phyloP scores from a whole-genome alignment of 129 eudicot species.

The Artemisia tridentata region DNA sequence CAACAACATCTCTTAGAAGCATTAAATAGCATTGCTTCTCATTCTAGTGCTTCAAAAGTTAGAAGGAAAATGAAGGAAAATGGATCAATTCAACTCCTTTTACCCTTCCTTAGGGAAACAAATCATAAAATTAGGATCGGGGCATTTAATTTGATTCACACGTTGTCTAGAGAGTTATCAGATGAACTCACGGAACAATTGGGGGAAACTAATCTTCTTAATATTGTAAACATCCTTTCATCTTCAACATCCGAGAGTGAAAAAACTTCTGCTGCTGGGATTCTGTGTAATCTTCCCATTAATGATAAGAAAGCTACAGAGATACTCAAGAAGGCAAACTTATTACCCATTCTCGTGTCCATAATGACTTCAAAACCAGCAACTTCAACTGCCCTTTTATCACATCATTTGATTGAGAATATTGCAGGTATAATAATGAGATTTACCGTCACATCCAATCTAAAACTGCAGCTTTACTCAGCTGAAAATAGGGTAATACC shows the following conservation, averaged over 20 bases:
- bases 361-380: slow-evolving; percentile 38
- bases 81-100: slow-evolving; percentile 69
- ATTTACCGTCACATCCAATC: slow-evolving; percentile 64
- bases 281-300: slow-evolving; percentile 66
- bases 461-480: slow-evolving; percentile 56
- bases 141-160: slow-evolving; percentile 59
- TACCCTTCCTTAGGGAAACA: slow-evolving; percentile 53
- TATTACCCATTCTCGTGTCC: slow-evolving; percentile 57
- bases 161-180: slow-evolving; percentile 51
- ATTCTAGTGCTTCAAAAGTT: slow-evolving; percentile 53
- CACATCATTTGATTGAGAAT: slow-evolving; percentile 46
- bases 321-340: slow-evolving; percentile 55
- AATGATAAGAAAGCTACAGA: slow-evolving; percentile 62
- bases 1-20: slow-evolving; percentile 70
- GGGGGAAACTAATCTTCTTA: slow-evolving; percentile 51
- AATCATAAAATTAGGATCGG: slow-evolving; percentile 42
- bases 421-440: slow-evolving; percentile 58
- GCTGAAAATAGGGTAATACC: slow-evolving; percentile 64
- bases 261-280: slow-evolving; percentile 68
- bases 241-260: slow-evolving; percentile 51
- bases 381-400: slow-evolving; percentile 25
- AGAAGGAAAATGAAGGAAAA: slow-evolving; percentile 77
- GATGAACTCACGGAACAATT: slow-evolving; percentile 58
- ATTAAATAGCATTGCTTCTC: slow-evolving; percentile 63
- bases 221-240: slow-evolving; percentile 47